phyloP scores from a whole-genome alignment of 2,329 filamentous ascomycete species.

The Sporothrix mexicana region DNA sequence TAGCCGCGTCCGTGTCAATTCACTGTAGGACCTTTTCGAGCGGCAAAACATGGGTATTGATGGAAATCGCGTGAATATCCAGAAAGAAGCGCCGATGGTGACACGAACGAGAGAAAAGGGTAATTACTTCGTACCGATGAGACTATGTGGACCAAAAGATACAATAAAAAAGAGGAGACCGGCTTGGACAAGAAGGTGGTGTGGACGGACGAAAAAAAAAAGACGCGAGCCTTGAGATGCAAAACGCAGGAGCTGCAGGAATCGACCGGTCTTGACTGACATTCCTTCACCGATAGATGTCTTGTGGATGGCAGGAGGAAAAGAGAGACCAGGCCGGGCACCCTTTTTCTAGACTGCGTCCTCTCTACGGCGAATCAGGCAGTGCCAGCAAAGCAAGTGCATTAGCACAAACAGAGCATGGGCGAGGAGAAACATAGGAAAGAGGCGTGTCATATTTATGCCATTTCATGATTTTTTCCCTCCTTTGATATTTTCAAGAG shows the following conservation, averaged over 20 bases:
- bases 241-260: conserved; percentile 16
- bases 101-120: conserved; percentile 13
- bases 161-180: neutral
- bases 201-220: neutral
- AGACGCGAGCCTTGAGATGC: neutral
- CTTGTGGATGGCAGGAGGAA: neutral
- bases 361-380: conserved; percentile 13
- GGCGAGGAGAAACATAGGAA: neutral
- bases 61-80: neutral
- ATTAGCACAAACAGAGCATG: neutral
- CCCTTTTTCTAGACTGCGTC: neutral
- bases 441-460: neutral
- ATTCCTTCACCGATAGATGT: neutral
- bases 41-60: neutral
- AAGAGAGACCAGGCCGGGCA: neutral
- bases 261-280: neutral
- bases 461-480: neutral
- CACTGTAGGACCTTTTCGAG: neutral
- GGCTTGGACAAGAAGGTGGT: neutral
- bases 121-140: neutral
- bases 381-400: conserved; percentile 31
- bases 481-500: neutral
- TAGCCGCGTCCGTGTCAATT: neutral
- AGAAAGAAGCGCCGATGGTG: neutral
- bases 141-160: neutral